Evolutionary conservation across 2,329 filamentous ascomycete genomes (phyloP), one percentile per base, ranked within the genome.

Genomic region (Botrytis pseudocinerea): DNA sequence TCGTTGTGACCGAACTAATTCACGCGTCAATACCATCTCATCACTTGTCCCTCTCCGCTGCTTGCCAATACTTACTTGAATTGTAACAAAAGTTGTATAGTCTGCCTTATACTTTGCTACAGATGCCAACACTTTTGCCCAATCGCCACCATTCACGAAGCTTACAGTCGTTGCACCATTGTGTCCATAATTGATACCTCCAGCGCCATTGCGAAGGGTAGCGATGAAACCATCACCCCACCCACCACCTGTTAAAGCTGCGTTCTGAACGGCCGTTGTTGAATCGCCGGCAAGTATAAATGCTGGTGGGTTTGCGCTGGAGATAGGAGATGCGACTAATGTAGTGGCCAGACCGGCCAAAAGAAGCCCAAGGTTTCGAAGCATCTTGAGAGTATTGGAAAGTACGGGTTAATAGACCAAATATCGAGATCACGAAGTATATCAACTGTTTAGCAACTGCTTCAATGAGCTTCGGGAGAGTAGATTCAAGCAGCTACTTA

Each of bases 141-240:
- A 88, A 73, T 85, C 82, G 0, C 85, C 85, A 2, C 82, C 83
- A 0, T 76, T 78, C 1, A 84, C 82, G 77, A 86, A 87, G 0
- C 82, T 84, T 22, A 83, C 83, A 0, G 86, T 87, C 0, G 85
- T 87, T 14, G 80, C 80, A 12, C 83, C 84, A 71, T 84, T 84
- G 75, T 86, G 83, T 0, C 84, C 86, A 48, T 83, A 85, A 73
- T 88, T 86, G 6, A 80, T 81, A 71, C 1, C 78, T 78, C 51
- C 63, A 20, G 70, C 70, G 28, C 63, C 54, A 22, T 69, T 69
- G 54, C 10, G 32, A 0, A 91, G 82, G 0, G 84, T 85, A 0
- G 80, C 80, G 2, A 87, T 79, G 75, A 87, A 87, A 0, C 83
- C 86, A 76, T 85, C 80, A 18, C 86, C 86, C 85, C 85, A 87